Percentiles rank a stretch among this genome's conserved stretches.
These are phyloP conservation scores for Solanum commersonii DNA, from an alignment of 257 asterid species.

Conservation along the genomic window DNA sequence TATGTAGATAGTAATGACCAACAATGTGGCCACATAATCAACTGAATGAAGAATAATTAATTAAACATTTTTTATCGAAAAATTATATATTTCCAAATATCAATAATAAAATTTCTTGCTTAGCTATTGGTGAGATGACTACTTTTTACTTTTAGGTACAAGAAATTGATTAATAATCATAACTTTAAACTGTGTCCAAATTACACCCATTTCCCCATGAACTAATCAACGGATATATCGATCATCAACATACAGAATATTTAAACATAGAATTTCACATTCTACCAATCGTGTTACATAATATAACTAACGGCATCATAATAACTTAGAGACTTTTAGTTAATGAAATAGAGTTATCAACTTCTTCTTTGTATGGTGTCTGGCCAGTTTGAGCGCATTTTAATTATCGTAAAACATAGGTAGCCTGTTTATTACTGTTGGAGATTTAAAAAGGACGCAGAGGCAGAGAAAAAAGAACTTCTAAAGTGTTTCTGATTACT, in stretches of 20 bases:
- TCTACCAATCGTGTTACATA: neutral
- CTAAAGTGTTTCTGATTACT: no score
- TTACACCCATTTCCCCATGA: neutral
- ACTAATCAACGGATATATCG: neutral
- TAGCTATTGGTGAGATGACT: neutral
- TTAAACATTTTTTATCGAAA: neutral
- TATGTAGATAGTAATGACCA: neutral
- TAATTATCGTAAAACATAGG: neutral
- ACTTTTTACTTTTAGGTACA: neutral
- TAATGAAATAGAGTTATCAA: neutral
- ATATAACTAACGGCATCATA: neutral
- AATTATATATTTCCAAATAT: neutral
- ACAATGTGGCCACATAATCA: neutral
- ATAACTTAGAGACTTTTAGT: neutral
- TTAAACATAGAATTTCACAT: neutral
- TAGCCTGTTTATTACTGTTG: neutral
- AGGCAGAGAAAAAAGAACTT: no score
- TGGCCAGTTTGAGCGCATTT: neutral
- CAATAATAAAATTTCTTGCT: neutral
- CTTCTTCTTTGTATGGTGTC: no score
- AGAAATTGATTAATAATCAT: neutral
- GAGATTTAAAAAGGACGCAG: no score
- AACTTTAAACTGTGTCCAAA: neutral
- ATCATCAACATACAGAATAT: neutral
- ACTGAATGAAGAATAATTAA: neutral